These are phyloP conservation scores for Jaminaea rosea DNA, from an alignment of 1,284 basidiomycete genomes.

Conservation along the genomic window DNA sequence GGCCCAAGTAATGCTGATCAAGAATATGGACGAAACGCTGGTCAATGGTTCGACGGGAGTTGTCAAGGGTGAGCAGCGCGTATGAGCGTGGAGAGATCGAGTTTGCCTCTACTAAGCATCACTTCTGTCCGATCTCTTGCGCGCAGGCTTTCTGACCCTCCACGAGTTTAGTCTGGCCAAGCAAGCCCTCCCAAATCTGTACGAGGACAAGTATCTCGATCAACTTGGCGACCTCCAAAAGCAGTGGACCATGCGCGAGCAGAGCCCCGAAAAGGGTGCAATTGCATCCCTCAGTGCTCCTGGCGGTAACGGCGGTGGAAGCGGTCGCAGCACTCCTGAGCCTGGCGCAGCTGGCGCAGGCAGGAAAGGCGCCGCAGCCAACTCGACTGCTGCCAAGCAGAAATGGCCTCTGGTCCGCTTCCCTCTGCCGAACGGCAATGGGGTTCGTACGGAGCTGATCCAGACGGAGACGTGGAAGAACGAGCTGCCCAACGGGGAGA, in stretches of 20 bases:
- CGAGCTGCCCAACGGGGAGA: constrained; percentile 44
- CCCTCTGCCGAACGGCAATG: constrained; percentile 19
- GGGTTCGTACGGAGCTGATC: constrained; percentile 26
- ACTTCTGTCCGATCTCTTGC: not conserved
- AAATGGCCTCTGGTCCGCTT: constrained; percentile 42
- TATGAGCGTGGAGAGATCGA: constrained; percentile 62
- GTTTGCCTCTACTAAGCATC: not conserved
- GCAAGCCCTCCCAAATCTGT: not conserved
- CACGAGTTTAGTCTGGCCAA: not conserved
- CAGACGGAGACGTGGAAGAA: constrained; percentile 46
- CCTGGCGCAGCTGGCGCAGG: no score
- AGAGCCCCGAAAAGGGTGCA: not conserved
- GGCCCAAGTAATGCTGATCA: constrained; percentile 64
- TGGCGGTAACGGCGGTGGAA: not conserved
- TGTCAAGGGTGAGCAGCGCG: no score
- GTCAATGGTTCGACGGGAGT: constrained; percentile 76
- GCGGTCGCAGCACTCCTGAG: not conserved
- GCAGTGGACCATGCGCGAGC: not conserved
- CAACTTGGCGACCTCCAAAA: not conserved
- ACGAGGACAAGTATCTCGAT: not conserved
- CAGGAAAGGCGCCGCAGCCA: not conserved
- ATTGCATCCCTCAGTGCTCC: no score
- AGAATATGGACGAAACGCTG: constrained; percentile 63
- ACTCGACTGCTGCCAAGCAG: constrained; percentile 2
- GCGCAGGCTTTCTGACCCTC: not conserved